Conservation (phyloP, 1,284 basidiomycete genomes). For the Tausonia pullulans region DNA sequence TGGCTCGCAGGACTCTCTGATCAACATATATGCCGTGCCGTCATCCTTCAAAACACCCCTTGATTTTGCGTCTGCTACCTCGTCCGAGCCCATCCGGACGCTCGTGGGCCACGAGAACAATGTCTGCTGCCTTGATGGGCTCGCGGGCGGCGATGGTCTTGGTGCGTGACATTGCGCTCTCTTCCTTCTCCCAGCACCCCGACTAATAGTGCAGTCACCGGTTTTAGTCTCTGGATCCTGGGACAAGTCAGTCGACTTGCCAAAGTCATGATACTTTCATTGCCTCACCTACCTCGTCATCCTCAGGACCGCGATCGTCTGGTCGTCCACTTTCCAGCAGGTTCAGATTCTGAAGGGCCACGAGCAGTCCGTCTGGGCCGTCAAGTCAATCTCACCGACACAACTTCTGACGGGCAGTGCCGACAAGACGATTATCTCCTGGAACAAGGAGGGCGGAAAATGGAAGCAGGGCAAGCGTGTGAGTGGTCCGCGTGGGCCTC, state of each 20-base stretch:
- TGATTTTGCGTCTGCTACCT: not conserved
- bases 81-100: constrained; percentile 22
- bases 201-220: not conserved
- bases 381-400: constrained; percentile 66
- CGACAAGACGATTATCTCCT: constrained; percentile 86
- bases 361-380: constrained; percentile 88
- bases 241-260: constrained; percentile 62
- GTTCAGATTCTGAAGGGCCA: constrained; percentile 73
- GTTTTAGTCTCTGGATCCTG: constrained; percentile 87
- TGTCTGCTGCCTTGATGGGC: constrained; percentile 72
- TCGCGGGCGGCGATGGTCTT: constrained; percentile 41
- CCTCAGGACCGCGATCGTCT: constrained; percentile 78
- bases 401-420: constrained; percentile 84
- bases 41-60: not conserved
- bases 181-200: too few species aligned
- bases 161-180: not conserved
- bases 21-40: constrained; percentile 28
- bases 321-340: constrained; percentile 63
- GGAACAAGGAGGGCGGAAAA: constrained; percentile 48
- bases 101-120: constrained; percentile 72
- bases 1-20: constrained; percentile 70
- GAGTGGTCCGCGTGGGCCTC: not conserved
- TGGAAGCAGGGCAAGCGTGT: not conserved
- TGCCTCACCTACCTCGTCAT: constrained; percentile 12
- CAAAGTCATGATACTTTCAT: not conserved